These are phyloP conservation scores for Thielaviopsis populi DNA, from an alignment of 2,329 filamentous ascomycete species.

Conservation along the genomic window DNA sequence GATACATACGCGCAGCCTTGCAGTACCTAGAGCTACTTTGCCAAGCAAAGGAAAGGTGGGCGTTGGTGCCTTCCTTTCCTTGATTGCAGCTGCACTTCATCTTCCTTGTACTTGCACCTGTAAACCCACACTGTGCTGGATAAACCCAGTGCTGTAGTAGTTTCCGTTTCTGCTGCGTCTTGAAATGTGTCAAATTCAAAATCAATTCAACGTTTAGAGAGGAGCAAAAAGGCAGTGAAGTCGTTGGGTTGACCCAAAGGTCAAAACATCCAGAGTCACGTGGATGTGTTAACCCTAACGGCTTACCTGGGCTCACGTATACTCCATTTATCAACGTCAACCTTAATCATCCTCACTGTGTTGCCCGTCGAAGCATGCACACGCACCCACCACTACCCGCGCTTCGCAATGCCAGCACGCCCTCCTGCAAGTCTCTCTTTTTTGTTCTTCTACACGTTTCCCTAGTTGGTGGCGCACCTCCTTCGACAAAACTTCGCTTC, in stretches of 20 bases:
- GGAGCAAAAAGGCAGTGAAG: neutral
- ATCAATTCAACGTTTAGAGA: too few species aligned
- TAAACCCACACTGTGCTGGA: neutral
- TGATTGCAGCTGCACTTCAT: too few species aligned
- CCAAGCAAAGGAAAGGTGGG: neutral
- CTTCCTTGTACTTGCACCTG: neutral
- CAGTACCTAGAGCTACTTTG: too few species aligned
- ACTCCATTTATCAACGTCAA: neutral
- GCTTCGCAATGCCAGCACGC: neutral
- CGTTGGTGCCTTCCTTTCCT: neutral
- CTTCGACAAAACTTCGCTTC: slow-evolving; percentile 9
- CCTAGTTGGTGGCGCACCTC: neutral
- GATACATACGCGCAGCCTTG: too few species aligned
- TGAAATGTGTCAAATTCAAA: neutral
- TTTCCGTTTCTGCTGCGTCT: neutral
- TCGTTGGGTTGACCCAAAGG: neutral
- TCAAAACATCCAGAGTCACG: neutral
- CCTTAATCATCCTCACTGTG: slow-evolving; percentile 3
- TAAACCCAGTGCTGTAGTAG: neutral
- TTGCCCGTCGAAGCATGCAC: neutral
- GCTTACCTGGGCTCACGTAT: neutral
- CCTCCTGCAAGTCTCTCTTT: neutral
- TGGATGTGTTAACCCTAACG: neutral
- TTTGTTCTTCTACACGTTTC: neutral
- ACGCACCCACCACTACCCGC: neutral